phyloP scores from a whole-genome alignment of 2,329 filamentous ascomycete genomes.

The Rasamsonia emersonii region DNA sequence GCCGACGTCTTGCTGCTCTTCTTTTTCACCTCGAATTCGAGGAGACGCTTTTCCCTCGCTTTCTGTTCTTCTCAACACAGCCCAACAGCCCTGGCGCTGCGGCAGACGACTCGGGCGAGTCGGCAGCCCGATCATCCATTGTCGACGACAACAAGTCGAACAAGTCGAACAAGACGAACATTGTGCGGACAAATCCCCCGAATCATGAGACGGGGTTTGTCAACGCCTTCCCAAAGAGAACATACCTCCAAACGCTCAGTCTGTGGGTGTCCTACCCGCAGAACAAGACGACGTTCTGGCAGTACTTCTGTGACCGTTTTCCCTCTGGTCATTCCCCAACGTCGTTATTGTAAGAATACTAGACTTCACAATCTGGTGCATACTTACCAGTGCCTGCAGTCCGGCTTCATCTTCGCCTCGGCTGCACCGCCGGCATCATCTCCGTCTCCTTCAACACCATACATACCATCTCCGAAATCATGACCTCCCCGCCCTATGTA shows the following conservation, averaged over 20 bases:
- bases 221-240: too few species aligned
- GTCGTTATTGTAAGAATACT: constrained; percentile 32
- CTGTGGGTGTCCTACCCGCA: constrained; percentile 10
- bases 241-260: too few species aligned
- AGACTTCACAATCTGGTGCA: not conserved
- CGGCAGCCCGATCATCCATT: too few species aligned
- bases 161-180: too few species aligned
- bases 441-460: constrained; percentile 31
- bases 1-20: constrained; percentile 18
- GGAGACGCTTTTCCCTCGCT: constrained; percentile 28
- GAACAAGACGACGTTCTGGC: constrained; percentile 30
- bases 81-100: not conserved
- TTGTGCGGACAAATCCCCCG: too few species aligned
- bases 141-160: too few species aligned
- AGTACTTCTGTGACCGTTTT: constrained; percentile 34
- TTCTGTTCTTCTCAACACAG: constrained; percentile 19
- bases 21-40: constrained; percentile 28
- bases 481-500: constrained; percentile 29
- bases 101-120: constrained; percentile 1
- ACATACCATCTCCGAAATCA: constrained; percentile 27
- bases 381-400: not conserved
- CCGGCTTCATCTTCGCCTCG: constrained; percentile 30
- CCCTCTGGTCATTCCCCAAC: constrained; percentile 32
- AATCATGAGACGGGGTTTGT: too few species aligned
- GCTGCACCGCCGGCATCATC: constrained; percentile 29